Conservation (phyloP, 2,329 filamentous ascomycete genomes). For the Aaosphaeria arxii region DNA sequence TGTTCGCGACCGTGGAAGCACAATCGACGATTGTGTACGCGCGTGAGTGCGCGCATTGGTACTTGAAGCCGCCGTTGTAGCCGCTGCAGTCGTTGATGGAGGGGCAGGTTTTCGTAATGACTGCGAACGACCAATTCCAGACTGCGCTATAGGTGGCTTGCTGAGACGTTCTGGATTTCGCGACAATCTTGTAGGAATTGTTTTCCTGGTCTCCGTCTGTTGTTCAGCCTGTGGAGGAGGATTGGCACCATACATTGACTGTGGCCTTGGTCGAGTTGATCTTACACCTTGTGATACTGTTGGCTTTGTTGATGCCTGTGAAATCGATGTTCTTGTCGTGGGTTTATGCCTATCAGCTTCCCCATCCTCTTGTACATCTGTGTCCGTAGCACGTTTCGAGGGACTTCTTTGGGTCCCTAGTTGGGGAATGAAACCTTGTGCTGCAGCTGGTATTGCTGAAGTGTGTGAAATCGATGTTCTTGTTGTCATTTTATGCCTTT, state of each 20-base stretch:
- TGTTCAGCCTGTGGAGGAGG: neutral
- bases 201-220: too few species aligned
- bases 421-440: too few species aligned
- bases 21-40: slow-evolving; percentile 26
- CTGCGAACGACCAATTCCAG: slow-evolving; percentile 22
- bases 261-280: slow-evolving; percentile 22
- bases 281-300: slow-evolving; percentile 1
- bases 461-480: too few species aligned
- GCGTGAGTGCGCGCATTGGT: slow-evolving; percentile 13
- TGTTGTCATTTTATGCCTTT: too few species aligned
- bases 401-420: too few species aligned
- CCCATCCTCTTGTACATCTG: too few species aligned
- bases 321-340: too few species aligned
- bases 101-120: slow-evolving; percentile 27
- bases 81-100: slow-evolving; percentile 13
- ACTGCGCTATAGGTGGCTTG: slow-evolving; percentile 15
- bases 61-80: slow-evolving; percentile 12
- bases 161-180: neutral
- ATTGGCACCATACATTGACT: slow-evolving; percentile 28
- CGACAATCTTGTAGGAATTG: too few species aligned
- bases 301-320: too few species aligned
- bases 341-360: too few species aligned
- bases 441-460: too few species aligned
- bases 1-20: slow-evolving; percentile 1
- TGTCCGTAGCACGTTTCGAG: too few species aligned